Base-by-base conservation (phyloP, 2,329 filamentous ascomycete genomes). In the Eutypella sp. region DNA sequence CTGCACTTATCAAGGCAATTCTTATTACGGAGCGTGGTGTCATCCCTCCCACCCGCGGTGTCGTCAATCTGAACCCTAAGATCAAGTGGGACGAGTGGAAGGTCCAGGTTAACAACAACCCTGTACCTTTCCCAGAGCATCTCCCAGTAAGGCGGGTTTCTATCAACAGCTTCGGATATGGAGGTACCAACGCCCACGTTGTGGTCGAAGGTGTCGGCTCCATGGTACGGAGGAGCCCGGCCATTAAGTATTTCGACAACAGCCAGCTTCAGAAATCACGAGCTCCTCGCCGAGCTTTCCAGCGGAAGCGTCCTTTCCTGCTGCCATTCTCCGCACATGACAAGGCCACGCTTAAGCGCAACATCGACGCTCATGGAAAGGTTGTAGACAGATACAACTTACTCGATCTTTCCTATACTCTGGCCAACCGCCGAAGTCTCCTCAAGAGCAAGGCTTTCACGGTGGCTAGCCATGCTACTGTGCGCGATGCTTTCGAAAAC, bases 91-190 rank as follows among this genome's bases (percentile, higher is more conserved):
- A 56, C 5, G 52, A 57, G 7, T 58, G 53, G 52, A 46, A 55
- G 13, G 50, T 58, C 4, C 50, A 46, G 40, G 47, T 59, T 1
- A 31, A 33, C 13, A 51, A 44, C 23, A 45, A 53, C 5, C 31
- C 46, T 2, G 40, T 34, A 6, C 41, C 45, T 5, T 53, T 47
- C 22, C 53, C 53, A 1, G 39, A 41, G 2, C 42, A 47, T 11
- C 34, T 45, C 2, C 42, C 45, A 3, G 31, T 53, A 10, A 44
- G 49, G 1, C 46, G 57, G 29, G 51, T 51, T 4, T 51, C 49
- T 16, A 48, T 61, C n/a, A 57, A 50, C 31, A 53, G 45, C 13
- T 58, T 54, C 37, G 56, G 56, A 9, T 58, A 57, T 24, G 56
- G 56, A 11, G 52, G 48, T 13, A 33, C 20, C 7, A 55, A 55